phyloP scores from a whole-genome alignment of 225 moss, liverwort and hornwort genomes.

The Pseudoscleropodium purum region DNA sequence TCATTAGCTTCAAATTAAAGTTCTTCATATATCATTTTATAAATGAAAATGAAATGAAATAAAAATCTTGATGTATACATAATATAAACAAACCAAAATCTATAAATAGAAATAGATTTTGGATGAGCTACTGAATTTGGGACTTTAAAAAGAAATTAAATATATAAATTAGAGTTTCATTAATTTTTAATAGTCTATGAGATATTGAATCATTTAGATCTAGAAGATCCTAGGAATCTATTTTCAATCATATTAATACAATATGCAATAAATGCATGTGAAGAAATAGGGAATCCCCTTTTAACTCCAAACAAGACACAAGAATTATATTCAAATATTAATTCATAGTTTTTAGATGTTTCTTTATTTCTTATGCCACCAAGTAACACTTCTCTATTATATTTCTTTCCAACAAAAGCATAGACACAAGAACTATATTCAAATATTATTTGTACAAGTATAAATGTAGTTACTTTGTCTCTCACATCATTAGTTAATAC shows the following conservation, averaged over 20 bases:
- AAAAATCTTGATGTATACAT: background rate
- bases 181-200: background rate
- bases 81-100: background rate
- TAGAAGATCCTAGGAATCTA: fast-evolving
- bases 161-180: background rate
- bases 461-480: fast-evolving
- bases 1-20: background rate
- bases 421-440: background rate
- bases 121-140: fast-evolving
- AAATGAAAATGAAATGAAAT: background rate
- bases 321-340: background rate
- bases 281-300: background rate
- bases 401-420: background rate
- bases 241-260: background rate
- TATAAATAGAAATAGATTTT: background rate
- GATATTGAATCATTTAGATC: background rate
- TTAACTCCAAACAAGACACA: background rate
- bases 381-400: background rate
- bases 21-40: background rate
- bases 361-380: fast-evolving
- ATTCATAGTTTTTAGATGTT: background rate
- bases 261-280: background rate
- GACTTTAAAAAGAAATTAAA: background rate
- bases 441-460: background rate
- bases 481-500: fast-evolving